A percentile compares a stretch with the other conserved stretches of the same genome.
Evolutionary conservation across 78 protist genomes (phyloP).

Genomic region (Acrasis kona): DNA sequence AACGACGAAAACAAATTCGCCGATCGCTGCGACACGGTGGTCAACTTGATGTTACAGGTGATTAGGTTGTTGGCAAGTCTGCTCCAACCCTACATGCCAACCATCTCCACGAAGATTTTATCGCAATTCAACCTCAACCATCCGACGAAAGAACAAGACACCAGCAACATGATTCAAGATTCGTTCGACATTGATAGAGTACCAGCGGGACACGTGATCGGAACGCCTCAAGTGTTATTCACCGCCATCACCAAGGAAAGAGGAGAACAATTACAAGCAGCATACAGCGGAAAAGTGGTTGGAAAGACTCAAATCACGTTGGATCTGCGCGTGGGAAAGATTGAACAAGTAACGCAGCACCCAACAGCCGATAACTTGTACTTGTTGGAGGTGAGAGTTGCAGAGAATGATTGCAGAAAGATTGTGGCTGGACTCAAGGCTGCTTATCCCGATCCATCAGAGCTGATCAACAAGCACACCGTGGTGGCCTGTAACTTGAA

Average conservation of each 20-base stretch:
- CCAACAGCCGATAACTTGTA: constrained; percentile 38
- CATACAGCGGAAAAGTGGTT: constrained; percentile 15
- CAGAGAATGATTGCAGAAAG: constrained; percentile 9
- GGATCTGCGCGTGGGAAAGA: constrained; percentile 39
- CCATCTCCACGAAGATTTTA: constrained; percentile 1
- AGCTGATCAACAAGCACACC: constrained; percentile 1
- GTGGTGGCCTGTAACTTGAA: constrained; percentile 37
- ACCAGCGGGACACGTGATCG: constrained; percentile 26
- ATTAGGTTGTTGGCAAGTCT: constrained; percentile 34
- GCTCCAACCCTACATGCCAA: constrained; percentile 59
- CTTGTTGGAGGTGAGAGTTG: constrained; percentile 36
- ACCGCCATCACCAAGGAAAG: not conserved
- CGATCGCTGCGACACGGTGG: constrained; percentile 45
- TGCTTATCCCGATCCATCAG: constrained; percentile 17
- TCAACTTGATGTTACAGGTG: constrained; percentile 18
- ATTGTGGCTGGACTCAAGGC: constrained; percentile 36
- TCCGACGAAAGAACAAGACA: too few species aligned
- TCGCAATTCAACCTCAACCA: constrained; percentile 3
- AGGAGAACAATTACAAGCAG: not conserved
- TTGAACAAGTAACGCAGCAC: constrained; percentile 15
- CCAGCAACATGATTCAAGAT: not conserved
- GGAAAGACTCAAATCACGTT: constrained; percentile 33
- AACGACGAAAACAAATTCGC: not conserved
- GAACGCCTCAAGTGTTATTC: not conserved
- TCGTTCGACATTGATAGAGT: constrained; percentile 20